phyloP scores from a whole-genome alignment of 2,329 filamentous ascomycete species.

The Colletotrichum noveboracense region DNA sequence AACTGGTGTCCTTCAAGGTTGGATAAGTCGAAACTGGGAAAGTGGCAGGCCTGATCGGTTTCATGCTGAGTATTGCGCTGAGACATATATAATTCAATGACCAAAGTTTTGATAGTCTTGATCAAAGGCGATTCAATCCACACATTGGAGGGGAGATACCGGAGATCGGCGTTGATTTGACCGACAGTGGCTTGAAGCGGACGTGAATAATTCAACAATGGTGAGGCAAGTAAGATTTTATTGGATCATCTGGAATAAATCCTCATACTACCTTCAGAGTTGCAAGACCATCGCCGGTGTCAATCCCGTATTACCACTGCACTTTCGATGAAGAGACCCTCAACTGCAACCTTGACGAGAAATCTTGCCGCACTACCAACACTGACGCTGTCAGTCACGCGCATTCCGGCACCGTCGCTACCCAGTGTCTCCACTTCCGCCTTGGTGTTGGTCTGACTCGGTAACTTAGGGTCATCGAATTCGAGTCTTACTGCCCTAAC shows the following conservation, averaged over 20 bases:
- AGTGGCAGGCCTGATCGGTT: neutral
- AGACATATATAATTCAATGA: accelerated
- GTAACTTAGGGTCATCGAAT: conserved; percentile 32
- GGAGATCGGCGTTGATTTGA: accelerated
- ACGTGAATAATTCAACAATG: neutral
- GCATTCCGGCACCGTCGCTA: conserved; percentile 34
- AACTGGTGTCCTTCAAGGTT: neutral
- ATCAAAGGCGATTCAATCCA: neutral
- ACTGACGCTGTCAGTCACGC: conserved; percentile 32
- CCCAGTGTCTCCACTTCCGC: conserved; percentile 31
- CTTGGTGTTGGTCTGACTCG: neutral
- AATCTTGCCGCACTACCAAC: conserved; percentile 34
- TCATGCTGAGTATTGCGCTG: neutral
- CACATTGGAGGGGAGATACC: neutral
- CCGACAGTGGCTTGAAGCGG: neutral
- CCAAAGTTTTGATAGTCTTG: neutral
- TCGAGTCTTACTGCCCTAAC: conserved; percentile 36
- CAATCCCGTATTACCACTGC: neutral
- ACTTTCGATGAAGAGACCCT: conserved; percentile 19
- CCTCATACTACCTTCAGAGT: accelerated
- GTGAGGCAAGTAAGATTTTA: neutral
- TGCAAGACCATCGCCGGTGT: neutral
- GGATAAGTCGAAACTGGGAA: neutral
- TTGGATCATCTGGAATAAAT: neutral
- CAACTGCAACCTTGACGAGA: conserved; percentile 36